Evolutionary conservation across 2,329 filamentous ascomycete species (phyloP), one percentile per base, ranked within the genome.

Genomic region (Rosellinia necatrix): DNA sequence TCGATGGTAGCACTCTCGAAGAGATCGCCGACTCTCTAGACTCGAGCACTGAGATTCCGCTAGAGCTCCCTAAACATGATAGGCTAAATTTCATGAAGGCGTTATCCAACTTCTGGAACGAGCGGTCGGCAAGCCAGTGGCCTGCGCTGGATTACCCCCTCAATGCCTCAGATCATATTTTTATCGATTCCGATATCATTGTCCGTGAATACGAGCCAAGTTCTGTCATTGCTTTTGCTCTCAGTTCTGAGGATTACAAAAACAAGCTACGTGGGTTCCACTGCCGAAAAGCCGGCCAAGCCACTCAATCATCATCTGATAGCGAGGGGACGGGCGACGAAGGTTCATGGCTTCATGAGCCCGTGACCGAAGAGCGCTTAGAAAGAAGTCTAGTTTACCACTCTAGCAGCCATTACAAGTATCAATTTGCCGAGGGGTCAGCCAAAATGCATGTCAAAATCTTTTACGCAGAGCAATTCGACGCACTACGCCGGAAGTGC

Each of bases 361-460:
- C 61, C 3, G 66, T 70, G 15, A 68, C 70, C 24, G 88, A 96
- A 69, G 81, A 82, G 2, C 90, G 90, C 47, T 84, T 97, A 8
- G 92, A 99, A 72, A 88, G 89, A 61, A 94, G 91, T 32, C 79
- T 99, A 22, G 79, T 96, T 27, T 86, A 91, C 60, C 83, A 88
- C 25, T 96, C 91, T 0, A 92, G 93, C 32, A 96, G 91, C 1
- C 94, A 99, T 72, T 86, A 97, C 64, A 96, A 96, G 70, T 99
- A 97, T 70, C 91, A 96, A 58, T 99, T 97, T 74, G 88, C 88
- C 24, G 92, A 97, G 70, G 92, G 93, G 0, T 87, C 90, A n/a
- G 93, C 96, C 3, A 91, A 89, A 67, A 96, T 97, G 83, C 88
- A 93, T 46, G 97, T 96, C 78, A 99, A 99, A 74, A 94, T 99